These are phyloP conservation scores for Boletus rufocinnamomeus DNA, from an alignment of 768 basidiomycete species.

Conservation along the genomic window DNA sequence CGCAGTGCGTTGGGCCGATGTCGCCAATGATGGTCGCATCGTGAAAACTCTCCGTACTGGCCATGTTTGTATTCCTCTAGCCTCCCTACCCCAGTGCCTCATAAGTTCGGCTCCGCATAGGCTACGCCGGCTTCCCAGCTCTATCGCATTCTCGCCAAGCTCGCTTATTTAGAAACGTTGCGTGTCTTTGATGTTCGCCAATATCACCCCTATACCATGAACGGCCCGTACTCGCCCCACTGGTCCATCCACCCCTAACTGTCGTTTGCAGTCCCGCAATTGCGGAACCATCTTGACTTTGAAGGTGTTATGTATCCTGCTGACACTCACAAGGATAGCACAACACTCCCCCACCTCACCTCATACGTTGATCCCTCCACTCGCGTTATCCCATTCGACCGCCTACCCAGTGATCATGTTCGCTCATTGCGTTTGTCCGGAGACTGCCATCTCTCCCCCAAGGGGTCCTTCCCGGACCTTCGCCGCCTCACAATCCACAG, in stretches of 20 bases:
- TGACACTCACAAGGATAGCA: neutral
- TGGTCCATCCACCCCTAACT: constrained; percentile 1
- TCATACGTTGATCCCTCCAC: constrained; percentile 38
- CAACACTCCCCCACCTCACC: constrained; percentile 15
- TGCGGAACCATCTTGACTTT: constrained; percentile 32
- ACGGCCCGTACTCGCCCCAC: constrained; percentile 4
- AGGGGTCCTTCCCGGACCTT: constrained; percentile 19
- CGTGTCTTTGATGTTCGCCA: constrained; percentile 37
- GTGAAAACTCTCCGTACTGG: constrained; percentile 19
- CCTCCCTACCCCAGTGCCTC: constrained; percentile 3
- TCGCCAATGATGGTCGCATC: constrained; percentile 43
- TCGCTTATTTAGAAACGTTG: constrained; percentile 30
- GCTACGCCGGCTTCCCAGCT: constrained; percentile 35
- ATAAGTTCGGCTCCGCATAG: constrained; percentile 6
- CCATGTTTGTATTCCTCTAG: constrained; percentile 22
- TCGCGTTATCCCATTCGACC: constrained; percentile 32
- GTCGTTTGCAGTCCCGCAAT: constrained; percentile 19
- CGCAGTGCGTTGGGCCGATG: constrained; percentile 38
- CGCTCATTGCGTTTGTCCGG: constrained; percentile 40
- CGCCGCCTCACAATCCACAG: constrained; percentile 34
- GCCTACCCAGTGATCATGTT: constrained; percentile 26
- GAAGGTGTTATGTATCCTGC: constrained; percentile 42
- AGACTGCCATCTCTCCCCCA: constrained; percentile 25
- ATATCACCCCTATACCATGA: constrained; percentile 23
- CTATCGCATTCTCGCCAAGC: constrained; percentile 30